Percentiles rank a stretch among this genome's conserved stretches.
Evolutionary conservation across 2,329 filamentous ascomycete species (phyloP).

Genomic region (Plectosphaerella plurivora): DNA sequence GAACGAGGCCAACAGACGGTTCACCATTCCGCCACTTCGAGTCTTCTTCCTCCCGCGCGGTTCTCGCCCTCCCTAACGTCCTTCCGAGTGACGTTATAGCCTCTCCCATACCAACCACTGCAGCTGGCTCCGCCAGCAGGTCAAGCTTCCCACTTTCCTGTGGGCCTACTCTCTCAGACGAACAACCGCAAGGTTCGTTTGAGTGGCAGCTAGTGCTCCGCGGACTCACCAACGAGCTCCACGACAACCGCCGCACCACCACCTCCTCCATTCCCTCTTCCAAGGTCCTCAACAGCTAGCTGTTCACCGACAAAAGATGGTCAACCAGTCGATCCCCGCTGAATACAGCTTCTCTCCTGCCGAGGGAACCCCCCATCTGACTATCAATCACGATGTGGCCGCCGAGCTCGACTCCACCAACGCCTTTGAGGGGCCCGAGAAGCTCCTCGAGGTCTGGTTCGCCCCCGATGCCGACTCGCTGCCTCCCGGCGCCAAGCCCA

Average conservation of each 20-base stretch:
- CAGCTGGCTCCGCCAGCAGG: conserved; percentile 88
- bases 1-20: conserved; percentile 58
- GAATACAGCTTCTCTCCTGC: conserved; percentile 81
- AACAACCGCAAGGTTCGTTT: conserved; percentile 91
- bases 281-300: conserved; percentile 11
- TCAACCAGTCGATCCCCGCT: conserved; percentile 73
- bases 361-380: conserved; percentile 81
- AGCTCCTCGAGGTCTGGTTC: conserved; percentile 98
- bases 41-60: conserved; percentile 78
- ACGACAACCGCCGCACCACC: conserved; percentile 10
- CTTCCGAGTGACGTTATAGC: conserved; percentile 59
- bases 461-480: conserved; percentile 71
- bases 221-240: conserved; percentile 44
- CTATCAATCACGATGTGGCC: conserved; percentile 93
- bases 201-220: conserved; percentile 97
- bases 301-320: conserved; percentile 49
- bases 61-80: conserved; percentile 89
- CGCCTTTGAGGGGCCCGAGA: conserved; percentile 97
- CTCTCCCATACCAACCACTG: conserved; percentile 33
- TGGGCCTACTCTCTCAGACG: conserved; percentile 98
- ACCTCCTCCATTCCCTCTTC: conserved; percentile 11
- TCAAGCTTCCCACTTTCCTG: conserved; percentile 57
- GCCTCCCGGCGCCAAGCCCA: conserved; percentile 63
- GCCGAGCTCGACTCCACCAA: conserved; percentile 90
- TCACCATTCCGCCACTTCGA: conserved; percentile 85